phyloP scores from a whole-genome alignment of 2,329 filamentous ascomycete genomes.

The Venturia oleaginea region DNA sequence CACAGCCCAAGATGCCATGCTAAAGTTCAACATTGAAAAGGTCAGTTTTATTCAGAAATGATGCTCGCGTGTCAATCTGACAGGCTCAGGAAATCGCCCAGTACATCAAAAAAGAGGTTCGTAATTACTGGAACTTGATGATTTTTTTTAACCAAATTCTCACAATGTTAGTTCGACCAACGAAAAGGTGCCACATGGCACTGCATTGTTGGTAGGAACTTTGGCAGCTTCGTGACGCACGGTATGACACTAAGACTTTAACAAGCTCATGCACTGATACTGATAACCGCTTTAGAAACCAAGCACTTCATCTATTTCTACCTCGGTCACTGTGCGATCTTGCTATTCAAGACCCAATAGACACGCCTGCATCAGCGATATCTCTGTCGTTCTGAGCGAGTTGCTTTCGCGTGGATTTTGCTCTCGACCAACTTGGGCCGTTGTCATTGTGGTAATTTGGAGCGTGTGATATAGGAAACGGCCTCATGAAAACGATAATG shows the following conservation, averaged over 20 bases:
- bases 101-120: conserved; percentile 85
- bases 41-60: conserved; percentile 28
- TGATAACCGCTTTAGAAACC: conserved; percentile 56
- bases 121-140: conserved; percentile 8
- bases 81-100: conserved; percentile 80
- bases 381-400: neutral
- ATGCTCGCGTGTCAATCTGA: neutral
- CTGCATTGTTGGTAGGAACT: conserved; percentile 97
- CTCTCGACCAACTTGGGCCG: neutral
- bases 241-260: conserved; percentile 43
- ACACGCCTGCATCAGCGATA: neutral
- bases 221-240: conserved; percentile 97
- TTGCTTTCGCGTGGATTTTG: neutral
- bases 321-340: conserved; percentile 93
- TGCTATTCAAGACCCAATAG: conserved; percentile 97
- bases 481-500: neutral
- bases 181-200: conserved; percentile 98
- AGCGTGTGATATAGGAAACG: neutral
- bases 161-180: conserved; percentile 69
- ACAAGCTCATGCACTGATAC: conserved; percentile 20
- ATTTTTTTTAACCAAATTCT: neutral
- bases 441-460: neutral
- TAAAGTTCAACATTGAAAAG: conserved; percentile 64
- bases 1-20: conserved; percentile 61
- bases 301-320: conserved; percentile 99